Evolutionary conservation across 495 filamentous ascomycete species (phyloP).

Genomic region (Neurospora pannonica): DNA sequence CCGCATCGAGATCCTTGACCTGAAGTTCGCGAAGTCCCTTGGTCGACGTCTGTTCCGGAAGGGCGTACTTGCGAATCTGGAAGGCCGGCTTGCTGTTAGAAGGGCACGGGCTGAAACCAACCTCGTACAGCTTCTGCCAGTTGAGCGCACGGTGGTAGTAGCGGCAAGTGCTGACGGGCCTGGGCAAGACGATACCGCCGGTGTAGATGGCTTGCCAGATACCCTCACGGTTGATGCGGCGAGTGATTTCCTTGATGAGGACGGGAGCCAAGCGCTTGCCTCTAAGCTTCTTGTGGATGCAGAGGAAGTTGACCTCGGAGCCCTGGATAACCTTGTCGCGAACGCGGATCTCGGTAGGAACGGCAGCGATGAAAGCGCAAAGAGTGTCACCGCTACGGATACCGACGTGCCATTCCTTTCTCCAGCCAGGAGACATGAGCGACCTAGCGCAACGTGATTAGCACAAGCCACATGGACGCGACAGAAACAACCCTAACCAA

Average conservation of each 20-base stretch:
- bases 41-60: constrained; percentile 62
- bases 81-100: constrained; percentile 67
- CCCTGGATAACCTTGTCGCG: constrained; percentile 63
- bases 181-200: constrained; percentile 79
- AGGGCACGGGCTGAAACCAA: constrained; percentile 81
- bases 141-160: constrained; percentile 91
- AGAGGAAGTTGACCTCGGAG: constrained; percentile 95
- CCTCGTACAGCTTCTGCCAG: constrained; percentile 91
- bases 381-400: constrained; percentile 75
- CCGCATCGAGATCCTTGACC: constrained; percentile 67
- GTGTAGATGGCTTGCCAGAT: constrained; percentile 96
- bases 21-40: constrained; percentile 72
- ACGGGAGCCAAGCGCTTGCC: constrained; percentile 85
- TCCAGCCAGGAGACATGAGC: constrained; percentile 90
- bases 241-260: constrained; percentile 94
- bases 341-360: constrained; percentile 73
- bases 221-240: constrained; percentile 69
- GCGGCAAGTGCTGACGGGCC: constrained; percentile 79
- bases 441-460: constrained; percentile 50
- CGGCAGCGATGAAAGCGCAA: constrained; percentile 89
- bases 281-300: constrained; percentile 94
- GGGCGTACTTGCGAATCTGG: constrained; percentile 68
- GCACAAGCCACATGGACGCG: neutral
- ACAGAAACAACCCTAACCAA: neutral
- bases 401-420: constrained; percentile 89